phyloP scores from a whole-genome alignment of 2,329 filamentous ascomycete species.

The Xylariales sp. region DNA sequence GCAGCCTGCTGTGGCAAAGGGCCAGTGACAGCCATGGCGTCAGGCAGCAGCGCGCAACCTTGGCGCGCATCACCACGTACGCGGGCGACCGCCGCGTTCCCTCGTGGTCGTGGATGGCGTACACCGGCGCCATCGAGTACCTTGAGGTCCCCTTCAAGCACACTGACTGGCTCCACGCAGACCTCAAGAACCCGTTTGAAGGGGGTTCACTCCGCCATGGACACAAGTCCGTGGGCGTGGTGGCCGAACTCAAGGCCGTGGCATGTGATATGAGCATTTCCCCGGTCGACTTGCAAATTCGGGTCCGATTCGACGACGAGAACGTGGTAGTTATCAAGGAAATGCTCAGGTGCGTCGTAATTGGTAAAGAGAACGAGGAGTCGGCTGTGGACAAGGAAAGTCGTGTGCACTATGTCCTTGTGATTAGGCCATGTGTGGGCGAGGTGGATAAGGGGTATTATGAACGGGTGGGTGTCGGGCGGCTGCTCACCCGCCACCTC shows the following conservation, averaged over 20 bases:
- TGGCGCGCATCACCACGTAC: too few species aligned
- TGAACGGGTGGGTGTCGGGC: not conserved
- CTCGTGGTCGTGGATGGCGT: conserved; percentile 4
- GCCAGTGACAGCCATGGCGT: not conserved
- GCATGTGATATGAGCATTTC: not conserved
- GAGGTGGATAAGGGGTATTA: not conserved
- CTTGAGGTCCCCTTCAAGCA: not conserved
- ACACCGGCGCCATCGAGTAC: conserved; percentile 1
- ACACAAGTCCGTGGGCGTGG: not conserved
- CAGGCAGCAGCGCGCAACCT: too few species aligned
- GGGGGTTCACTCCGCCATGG: not conserved
- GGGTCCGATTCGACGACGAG: not conserved
- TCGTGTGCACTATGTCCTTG: not conserved
- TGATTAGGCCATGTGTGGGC: not conserved
- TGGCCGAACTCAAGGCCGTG: not conserved
- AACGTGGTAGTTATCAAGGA: not conserved
- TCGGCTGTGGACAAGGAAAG: not conserved
- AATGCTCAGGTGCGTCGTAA: not conserved
- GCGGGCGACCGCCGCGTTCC: not conserved
- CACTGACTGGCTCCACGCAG: not conserved
- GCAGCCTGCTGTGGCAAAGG: conserved; percentile 7
- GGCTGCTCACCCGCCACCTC: not conserved
- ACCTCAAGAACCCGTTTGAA: not conserved
- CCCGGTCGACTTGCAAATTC: not conserved
- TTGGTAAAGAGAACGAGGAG: not conserved